Evolutionary conservation across 2,329 filamentous ascomycete species (phyloP), one percentile per base, ranked within the genome.

Genomic region (Chaetothyriales sp.): DNA sequence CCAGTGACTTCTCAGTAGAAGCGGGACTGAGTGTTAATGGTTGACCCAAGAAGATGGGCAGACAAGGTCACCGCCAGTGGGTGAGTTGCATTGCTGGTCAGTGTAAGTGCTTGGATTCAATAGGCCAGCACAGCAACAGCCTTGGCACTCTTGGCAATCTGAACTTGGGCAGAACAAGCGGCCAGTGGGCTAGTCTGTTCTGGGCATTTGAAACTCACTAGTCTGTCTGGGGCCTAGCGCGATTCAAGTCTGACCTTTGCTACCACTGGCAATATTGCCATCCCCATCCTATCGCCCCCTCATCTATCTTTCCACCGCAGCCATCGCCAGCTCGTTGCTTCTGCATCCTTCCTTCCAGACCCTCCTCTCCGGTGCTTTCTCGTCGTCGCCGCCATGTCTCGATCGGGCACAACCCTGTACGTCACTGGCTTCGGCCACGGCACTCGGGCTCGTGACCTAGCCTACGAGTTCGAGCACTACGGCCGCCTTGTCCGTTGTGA

Each of bases 401-500:
- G 88, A 68, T 81, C 85, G 69, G 71, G 71, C 53, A 93, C 86
- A 55, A 96, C 90, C 52, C 86, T 96, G 62, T 96, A 96, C 76
- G 90, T 96, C 71, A 95, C 89, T 66, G 92, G 92, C 79, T 98
- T 98, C 73, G 93, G 90, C 79, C 88, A 95, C 73, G 88, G 90
- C 71, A 95, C 90, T 70, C 87, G 92, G 77, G 88, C 92, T 70
- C 87, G 92, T 81, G 89, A 98, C 78, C 86, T 96, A 70, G 88
- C 90, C 76, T 95, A 94, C 85, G 90, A 96, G 79, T 96, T 96
- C 85, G 90, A 96, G 89, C 88, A 90, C 87, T 98, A 95, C 74
- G 92, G 92, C 60, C 88, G 92, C 60, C 84, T 98, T 60, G 92
- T 98, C 63, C 90, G 92, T 63, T 98, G 92, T 71, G 92, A 98